Base-by-base conservation (phyloP, 768 basidiomycete genomes). In the Tricholoma matsutake region DNA sequence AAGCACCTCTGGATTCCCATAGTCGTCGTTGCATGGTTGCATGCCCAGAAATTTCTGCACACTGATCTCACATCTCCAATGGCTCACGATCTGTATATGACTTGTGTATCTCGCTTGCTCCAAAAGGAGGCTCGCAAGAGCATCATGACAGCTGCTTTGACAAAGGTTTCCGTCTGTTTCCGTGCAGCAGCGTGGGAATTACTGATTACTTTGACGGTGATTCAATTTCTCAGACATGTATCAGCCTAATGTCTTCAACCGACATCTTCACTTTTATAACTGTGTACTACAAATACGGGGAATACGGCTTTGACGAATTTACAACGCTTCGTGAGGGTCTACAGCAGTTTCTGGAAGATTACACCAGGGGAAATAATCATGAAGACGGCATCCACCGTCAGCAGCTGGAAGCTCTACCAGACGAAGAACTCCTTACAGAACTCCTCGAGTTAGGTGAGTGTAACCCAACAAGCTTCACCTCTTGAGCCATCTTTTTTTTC, bases 21-120 rank as follows among this genome's bases (percentile, higher is more conserved):
- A 1, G 67, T 62, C 85, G 86, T 86, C 18, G 78, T 68, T 0
- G 76, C 77, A 51, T 76, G 74, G n/a, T n/a, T n/a, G n/a, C n/a
- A n/a, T n/a, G n/a, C n/a, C 86, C 87, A 88, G 10, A 92, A 78
- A 67, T 68, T 65, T 87, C 84, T 1, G 88, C 80, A 18, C 72
- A 73, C 22, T 68, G 66, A 0, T 85, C 84, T 85, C 86, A 89
- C 1, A 70, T 58, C 22, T 68, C 61, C 18, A 82, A 67, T 5
- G 75, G 55, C 61, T 76, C 67, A 16, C 65, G 57, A 22, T 60
- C 32, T n/a, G 60, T 53, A 18, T 66, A 67, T 22, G 67, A 59
- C 39, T 79, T 75, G 62, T 80, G 77, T 2, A 82, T 66, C 2
- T 71, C 72, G 47, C 68, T 72, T 0, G 75, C 74, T 14, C 63